Evolutionary conservation across 202 grass and related monocot genomes (phyloP).

Genomic region (Dendrocalamus latiflorus): DNA sequence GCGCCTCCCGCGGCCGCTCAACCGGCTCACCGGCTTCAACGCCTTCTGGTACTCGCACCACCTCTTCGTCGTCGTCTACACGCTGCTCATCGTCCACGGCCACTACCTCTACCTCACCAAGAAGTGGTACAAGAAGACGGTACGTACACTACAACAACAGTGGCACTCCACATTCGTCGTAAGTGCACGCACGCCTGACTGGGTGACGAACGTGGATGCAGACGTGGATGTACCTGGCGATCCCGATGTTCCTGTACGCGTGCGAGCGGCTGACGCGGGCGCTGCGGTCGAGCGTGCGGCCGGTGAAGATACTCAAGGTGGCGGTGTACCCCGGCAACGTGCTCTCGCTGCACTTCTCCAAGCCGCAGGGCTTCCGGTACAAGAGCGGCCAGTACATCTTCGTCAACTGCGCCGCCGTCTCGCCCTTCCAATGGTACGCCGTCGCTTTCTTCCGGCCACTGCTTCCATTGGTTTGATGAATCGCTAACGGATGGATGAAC

Average conservation of each 20-base stretch:
- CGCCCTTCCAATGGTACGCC: slow-evolving; percentile 82
- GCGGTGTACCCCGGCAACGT: slow-evolving; percentile 87
- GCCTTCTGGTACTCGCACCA: slow-evolving; percentile 98
- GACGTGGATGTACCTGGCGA: slow-evolving; percentile 94
- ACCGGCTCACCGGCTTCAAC: slow-evolving; percentile 72
- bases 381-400: slow-evolving; percentile 92
- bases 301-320: slow-evolving; percentile 86
- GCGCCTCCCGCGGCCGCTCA: slow-evolving; percentile 31
- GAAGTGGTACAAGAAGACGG: slow-evolving; percentile 81
- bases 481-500: background rate
- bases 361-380: slow-evolving; percentile 79
- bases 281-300: slow-evolving; percentile 63
- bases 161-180: background rate
- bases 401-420: slow-evolving; percentile 91
- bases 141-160: background rate
- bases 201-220: background rate
- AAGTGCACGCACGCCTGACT: background rate
- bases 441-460: background rate
- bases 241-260: slow-evolving; percentile 66
- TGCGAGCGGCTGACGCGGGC: slow-evolving; percentile 65
- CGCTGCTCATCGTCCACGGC: slow-evolving; percentile 77
- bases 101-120: slow-evolving; percentile 59
- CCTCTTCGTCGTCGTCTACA: slow-evolving; percentile 73
- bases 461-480: background rate
- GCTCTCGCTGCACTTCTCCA: slow-evolving; percentile 72